Conservation (phyloP, 345 rosid genomes). For the Eucalyptus grandis region DNA sequence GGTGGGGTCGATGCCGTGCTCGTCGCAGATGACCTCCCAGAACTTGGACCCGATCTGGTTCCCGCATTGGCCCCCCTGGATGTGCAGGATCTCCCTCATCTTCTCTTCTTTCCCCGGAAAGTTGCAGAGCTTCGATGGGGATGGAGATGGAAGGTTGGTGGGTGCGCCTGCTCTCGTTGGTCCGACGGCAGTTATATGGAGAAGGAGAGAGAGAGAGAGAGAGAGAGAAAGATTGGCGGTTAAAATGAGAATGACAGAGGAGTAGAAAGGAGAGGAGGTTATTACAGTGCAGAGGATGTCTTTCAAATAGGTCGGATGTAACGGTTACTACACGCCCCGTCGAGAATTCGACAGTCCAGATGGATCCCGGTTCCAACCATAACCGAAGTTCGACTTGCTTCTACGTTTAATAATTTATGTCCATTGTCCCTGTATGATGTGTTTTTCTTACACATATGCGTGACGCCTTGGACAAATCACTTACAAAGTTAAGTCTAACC, state of each 20-base stretch:
- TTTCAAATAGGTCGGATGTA: not conserved
- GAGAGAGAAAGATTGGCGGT: not conserved
- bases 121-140: not conserved
- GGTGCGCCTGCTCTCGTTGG: not conserved
- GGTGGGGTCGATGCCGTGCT: constrained; percentile 85
- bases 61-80: constrained; percentile 98
- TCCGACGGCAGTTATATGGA: not conserved
- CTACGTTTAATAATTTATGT: not conserved
- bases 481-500: no score
- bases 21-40: constrained; percentile 98
- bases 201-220: not conserved
- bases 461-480: rapidly evolving
- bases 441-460: no score
- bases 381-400: not conserved
- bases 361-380: not conserved
- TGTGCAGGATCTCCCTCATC: constrained; percentile 95
- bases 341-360: not conserved
- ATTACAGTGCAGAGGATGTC: not conserved
- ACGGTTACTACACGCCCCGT: not conserved
- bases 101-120: not conserved
- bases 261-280: not conserved
- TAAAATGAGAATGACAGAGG: not conserved
- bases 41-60: constrained; percentile 98
- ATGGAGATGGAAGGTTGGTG: not conserved
- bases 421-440: no score